Evolutionary conservation across 2,329 filamentous ascomycete species (phyloP), one percentile per base, ranked within the genome.

Genomic region (Beauveria varroae): DNA sequence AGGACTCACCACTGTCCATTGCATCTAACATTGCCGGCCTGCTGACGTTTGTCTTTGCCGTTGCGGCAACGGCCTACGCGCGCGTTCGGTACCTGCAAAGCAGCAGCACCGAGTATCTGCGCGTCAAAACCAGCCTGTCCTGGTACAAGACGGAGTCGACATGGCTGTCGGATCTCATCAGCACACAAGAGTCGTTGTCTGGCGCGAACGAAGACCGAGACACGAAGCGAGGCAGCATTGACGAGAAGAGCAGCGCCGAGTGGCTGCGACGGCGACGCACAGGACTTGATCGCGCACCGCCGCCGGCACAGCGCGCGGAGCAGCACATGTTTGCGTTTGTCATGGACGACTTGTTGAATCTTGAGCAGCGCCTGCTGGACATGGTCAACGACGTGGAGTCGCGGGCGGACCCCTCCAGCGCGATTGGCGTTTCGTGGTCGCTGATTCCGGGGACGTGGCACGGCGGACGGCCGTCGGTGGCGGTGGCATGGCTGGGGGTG

Each of bases 91-190:
- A 79, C 62, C 68, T 81, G 26, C 76, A 75, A 43, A 78, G 78
- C 63, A 78, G 77, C 57, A 74, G 79, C 62, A 70, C 72, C 10
- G 78, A 81, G 67, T 80, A 78, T 61, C 77, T 80, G 63, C 74
- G 73, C 41, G 75, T 79, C 61, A 80, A 81, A 63, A 73, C 75
- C 2, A 76, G 74, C 4, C 69, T 80, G 7, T 75, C 72, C 8
- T 80, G 78, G 77, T 81, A 76, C 67, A 81, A 80, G 66, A 80
- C 76, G 0, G 78, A 80, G 67, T 77, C 75, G 3, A 69, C 72
- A 6, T 81, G 75, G 74, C 72, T 81, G 16, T 67, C 73, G 3
- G 75, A 79, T 57, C 73, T 80, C 0, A 67, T 79, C 37, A 67
- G 67, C 20, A 71, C 70, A 22, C 67, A 71, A 52, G 66, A 68